Base-by-base conservation (phyloP, 2,329 filamentous ascomycete species). In the Rutstroemia sydowiana region DNA sequence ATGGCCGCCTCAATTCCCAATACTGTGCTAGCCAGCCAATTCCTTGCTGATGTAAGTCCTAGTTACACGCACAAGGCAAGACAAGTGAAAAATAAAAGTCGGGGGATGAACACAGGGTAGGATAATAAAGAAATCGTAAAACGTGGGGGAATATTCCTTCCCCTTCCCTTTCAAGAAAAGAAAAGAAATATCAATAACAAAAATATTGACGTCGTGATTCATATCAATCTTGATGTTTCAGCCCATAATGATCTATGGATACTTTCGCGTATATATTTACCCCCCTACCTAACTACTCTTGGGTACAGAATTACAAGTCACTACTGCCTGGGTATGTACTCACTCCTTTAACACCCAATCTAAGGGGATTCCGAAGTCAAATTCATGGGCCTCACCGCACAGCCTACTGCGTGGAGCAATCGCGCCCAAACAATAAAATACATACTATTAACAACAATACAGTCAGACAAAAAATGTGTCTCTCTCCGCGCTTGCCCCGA, bases 381-480 rank as follows among this genome's bases (percentile, higher is more conserved):
- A 20, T 41, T 9, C 20, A 28, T 16, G 40, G 40, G 40, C 44
- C n/a, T 36, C 44, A 46, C 44, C 44, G 44, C 44, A 46, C 21
- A 11, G 14, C 14, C 3, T 23, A 46, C 2, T 20, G 16, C 44
- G 44, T 36, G 44, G 30, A 46, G 32, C 11, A 21, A 26, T 43
- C 10, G 23, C 40, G 20, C 23, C 31, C 44, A 36, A 36, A 46
- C 28, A 26, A 36, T 31, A 36, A 11, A 6, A n/a, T 32, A 5
- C 13, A 23, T 23, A 43, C 20, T 20, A 43, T 18, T n/a, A 23
- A 43, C 40, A 37, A 14, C 14, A 9, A 32, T 32, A 45, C 43
- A 45, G 31, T 37, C 31, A 46, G 44, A 37, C 21, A 26, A 5
- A 3, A 23, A 46, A 14, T 18, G 21, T n/a, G 9, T 21, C 9